Evolutionary conservation across 1,139 yeast genomes (phyloP), one percentile per base, ranked within the genome.

Genomic region (Pichia sp.): DNA sequence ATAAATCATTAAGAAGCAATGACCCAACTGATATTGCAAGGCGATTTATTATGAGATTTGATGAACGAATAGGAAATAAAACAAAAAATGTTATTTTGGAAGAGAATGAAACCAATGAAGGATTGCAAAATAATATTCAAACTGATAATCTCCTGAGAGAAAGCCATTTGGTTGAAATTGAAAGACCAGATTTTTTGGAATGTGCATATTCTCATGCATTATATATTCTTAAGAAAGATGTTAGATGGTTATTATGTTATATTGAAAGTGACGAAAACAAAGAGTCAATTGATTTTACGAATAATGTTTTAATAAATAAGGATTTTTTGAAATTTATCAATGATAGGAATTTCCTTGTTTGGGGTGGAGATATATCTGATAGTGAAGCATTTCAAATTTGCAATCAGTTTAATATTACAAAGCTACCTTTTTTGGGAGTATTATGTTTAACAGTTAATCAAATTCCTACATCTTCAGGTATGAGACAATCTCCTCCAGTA

Each of bases 301-400:
- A 72, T n/a, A 70, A 73, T 12, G 72, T 85, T 4, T 64, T 89
- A 37, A 66, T 80, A 33, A 70, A 77, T 52, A 73, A 73, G 1
- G 65, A 65, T 30, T 79, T 87, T 46, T 65, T 76, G 7, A 65
- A 67, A 9, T 66, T 82, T 41, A 65, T 86, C 40, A 67, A 67
- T 30, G 76, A 76, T 43, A 73, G 73, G 42, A 68, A 74, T 39
- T 62, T 81, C 4, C 57, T 87, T 3, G 67, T 87, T 5, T 92
- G 97, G 97, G 95, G 94, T 32, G 96, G 97, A 8, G 85, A 86
- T 59, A 77, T 85, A 29, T 74, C 78, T 16, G 79, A 82, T 50
- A 78, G 89, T 12, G 97, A 92, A 63, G 87, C 94, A 1, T 82
- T 79, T 58, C 95, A 87, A 57, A 80, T 87, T 16, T 87, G 96